Evolutionary conservation across 495 filamentous ascomycete genomes (phyloP), one percentile per base, ranked within the genome.

Genomic region (Neurospora cerealis): DNA sequence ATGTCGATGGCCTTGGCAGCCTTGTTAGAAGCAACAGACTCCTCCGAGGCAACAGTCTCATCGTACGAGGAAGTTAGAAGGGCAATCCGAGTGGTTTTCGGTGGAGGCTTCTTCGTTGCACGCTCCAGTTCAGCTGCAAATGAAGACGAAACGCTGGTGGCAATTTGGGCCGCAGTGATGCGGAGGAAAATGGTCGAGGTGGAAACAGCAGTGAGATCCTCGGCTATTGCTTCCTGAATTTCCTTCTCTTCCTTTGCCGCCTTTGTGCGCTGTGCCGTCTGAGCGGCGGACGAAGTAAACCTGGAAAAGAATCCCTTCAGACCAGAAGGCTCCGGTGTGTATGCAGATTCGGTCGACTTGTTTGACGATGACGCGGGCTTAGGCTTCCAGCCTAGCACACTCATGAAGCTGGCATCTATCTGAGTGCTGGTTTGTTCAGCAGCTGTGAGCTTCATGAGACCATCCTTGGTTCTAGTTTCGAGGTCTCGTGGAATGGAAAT

Each of bases 91-190:
- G 95, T 94, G 38, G 85, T 88, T 78, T 92, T 96, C 0, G 96
- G 96, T 9, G 96, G 96, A 24, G 94, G 92, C 79, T 99, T 99
- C 81, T 98, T 97, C 4, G 96, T 98, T 32, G 96, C 95, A 41
- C 96, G 87, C 84, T 98, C 95, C n/a, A 98, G 87, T 80, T 99
- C 96, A 19, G 89, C 85, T 13, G 92, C 90, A 76, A 98, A 91
- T 44, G 83, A 86, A 38, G 84, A 79, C 66, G 85, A 83, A 1
- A 97, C 87, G 32, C 87, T 90, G 41, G 94, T 94, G 46, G 87
- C 84, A n/a, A 97, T 89, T 48, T 88, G 88, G 32, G 93, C 94
- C 0, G 93, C 94, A 46, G 92, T 96, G 42, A 96, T 91, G 70
- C 95, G 88, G 36, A 99, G 86, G 78, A 97, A 98, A 28, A 97